Evolutionary conservation across 176 grass and related monocot genomes (phyloP).

Genomic region (Phragmites australis): DNA sequence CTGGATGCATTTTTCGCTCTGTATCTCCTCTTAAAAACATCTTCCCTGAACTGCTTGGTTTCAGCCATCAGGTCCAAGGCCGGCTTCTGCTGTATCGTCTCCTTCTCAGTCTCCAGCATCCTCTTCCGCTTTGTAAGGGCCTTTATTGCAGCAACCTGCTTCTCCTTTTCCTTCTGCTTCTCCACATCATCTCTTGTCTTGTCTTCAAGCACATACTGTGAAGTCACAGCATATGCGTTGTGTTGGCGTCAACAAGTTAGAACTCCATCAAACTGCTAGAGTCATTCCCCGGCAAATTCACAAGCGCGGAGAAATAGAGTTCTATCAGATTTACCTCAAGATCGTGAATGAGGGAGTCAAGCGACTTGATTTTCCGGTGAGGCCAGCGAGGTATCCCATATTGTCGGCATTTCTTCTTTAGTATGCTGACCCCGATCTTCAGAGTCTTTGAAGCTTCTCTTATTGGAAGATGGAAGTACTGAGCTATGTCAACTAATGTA

Average conservation of each 20-base stretch:
- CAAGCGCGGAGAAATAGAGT: not conserved
- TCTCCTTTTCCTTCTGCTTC: conserved; percentile 33
- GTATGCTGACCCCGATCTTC: conserved; percentile 60
- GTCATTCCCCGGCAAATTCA: not conserved
- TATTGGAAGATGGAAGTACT: conserved; percentile 67
- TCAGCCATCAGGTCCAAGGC: conserved; percentile 52
- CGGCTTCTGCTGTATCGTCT: conserved; percentile 55
- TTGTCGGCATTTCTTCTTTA: conserved; percentile 71
- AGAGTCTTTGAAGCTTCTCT: conserved; percentile 57
- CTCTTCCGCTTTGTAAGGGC: conserved; percentile 53
- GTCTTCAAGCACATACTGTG: conserved; percentile 39
- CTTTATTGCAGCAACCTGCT: conserved; percentile 21
- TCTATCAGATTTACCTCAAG: conserved; percentile 44
- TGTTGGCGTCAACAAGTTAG: conserved; percentile 24
- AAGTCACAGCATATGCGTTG: not conserved
- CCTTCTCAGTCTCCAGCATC: conserved; percentile 64
- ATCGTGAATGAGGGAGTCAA: conserved; percentile 55
- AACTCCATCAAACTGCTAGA: conserved; percentile 1
- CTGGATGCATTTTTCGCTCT: conserved; percentile 31
- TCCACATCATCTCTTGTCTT: not conserved
- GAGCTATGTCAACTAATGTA: conserved; percentile 48
- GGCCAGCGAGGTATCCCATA: conserved; percentile 69
- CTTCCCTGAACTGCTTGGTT: conserved; percentile 67
- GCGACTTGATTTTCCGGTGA: conserved; percentile 70
- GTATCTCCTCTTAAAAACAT: conserved; percentile 73